phyloP scores from a whole-genome alignment of 768 basidiomycete species.

The Leccinum sublutescens region DNA sequence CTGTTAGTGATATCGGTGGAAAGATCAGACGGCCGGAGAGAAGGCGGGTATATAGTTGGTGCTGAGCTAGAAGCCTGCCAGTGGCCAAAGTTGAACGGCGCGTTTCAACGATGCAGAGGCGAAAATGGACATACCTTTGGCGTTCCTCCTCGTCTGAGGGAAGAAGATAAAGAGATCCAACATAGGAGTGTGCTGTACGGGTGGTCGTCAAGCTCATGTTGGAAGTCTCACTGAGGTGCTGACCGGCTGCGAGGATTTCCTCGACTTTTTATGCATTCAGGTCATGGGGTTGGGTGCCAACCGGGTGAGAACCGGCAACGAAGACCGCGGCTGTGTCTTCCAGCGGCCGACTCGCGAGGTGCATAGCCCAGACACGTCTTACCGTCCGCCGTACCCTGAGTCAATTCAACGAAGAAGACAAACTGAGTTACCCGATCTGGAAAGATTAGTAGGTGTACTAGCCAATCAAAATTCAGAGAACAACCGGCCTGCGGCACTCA shows the following conservation, averaged over 20 bases:
- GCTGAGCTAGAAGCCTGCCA: conserved; percentile 14
- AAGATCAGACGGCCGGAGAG: conserved; percentile 24
- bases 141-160: conserved; percentile 29
- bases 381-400: neutral
- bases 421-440: neutral
- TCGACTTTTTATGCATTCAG: neutral
- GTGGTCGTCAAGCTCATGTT: conserved; percentile 9
- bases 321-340: neutral
- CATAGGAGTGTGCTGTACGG: conserved; percentile 20
- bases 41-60: conserved; percentile 20
- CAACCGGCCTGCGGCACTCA: neutral
- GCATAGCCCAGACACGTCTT: neutral
- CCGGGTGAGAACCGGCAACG: neutral
- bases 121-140: conserved; percentile 13
- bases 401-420: too few relatives aligned
- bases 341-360: neutral
- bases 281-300: neutral
- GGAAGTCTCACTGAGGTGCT: neutral
- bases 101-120: neutral
- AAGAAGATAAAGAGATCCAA: conserved; percentile 22
- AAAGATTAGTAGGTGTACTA: neutral
- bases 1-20: conserved; percentile 13
- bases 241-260: neutral
- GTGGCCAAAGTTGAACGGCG: neutral
- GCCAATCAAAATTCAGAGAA: neutral